These are phyloP conservation scores for Arabidopsis lyrata DNA, from an alignment of 441 rosid genomes.

Conservation along the genomic window DNA sequence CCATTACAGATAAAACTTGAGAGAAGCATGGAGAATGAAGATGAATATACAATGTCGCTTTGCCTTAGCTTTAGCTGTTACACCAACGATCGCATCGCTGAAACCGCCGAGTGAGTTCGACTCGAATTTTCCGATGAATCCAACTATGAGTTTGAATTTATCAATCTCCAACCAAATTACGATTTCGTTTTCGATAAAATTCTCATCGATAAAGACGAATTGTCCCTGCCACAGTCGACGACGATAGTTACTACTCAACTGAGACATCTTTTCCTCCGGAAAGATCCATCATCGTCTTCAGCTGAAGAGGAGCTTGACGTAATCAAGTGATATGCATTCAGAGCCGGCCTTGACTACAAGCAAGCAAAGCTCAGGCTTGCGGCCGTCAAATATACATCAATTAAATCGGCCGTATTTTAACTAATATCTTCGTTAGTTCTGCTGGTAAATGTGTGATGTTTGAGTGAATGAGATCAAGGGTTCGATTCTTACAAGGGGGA, in stretches of 20 bases:
- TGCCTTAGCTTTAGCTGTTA: constrained; percentile 79
- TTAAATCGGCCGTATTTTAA: too few species aligned
- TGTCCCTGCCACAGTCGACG: background rate
- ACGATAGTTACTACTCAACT: constrained; percentile 41
- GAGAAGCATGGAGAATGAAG: constrained; percentile 43
- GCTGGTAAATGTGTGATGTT: too few species aligned
- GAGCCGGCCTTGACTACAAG: too few species aligned
- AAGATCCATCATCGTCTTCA: constrained; percentile 38
- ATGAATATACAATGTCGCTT: constrained; percentile 45
- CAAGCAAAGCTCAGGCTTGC: too few species aligned
- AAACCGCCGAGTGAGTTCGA: constrained; percentile 50
- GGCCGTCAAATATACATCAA: too few species aligned
- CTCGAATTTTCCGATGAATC: constrained; percentile 29
- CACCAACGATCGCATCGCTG: constrained; percentile 45
- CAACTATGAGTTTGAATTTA: constrained; percentile 63
- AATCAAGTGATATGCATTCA: constrained; percentile 46
- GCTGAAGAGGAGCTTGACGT: constrained; percentile 48
- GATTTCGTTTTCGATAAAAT: too few species aligned
- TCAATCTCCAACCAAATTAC: constrained; percentile 15
- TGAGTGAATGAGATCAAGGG: too few species aligned
- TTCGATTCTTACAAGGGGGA: too few species aligned
- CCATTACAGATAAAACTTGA: background rate
- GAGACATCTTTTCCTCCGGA: constrained; percentile 50
- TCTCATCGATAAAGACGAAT: constrained; percentile 21
- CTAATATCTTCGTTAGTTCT: too few species aligned